These are phyloP conservation scores for Malassezia caprae DNA, from an alignment of 1,284 basidiomycete species.

Conservation along the genomic window DNA sequence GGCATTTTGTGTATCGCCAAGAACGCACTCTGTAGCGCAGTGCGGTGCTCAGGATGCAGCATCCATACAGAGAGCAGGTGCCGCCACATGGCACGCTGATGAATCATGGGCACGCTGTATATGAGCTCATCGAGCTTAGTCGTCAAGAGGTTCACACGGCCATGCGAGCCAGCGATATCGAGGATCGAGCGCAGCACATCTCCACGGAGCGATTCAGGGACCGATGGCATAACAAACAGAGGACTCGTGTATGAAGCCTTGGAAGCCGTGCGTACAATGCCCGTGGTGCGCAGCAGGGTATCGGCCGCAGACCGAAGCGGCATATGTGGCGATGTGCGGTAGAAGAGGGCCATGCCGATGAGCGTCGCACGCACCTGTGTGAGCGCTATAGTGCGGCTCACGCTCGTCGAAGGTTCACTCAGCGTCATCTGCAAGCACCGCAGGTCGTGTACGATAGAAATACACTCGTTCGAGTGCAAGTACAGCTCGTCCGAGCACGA, in stretches of 20 bases:
- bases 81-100: not conserved
- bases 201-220: not conserved
- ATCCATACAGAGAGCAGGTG: not conserved
- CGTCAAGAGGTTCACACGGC: not conserved
- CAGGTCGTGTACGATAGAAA: not conserved
- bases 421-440: not conserved
- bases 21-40: not conserved
- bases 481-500: not conserved
- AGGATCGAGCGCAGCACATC: not conserved
- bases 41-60: conserved; percentile 3
- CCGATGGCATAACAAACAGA: not conserved
- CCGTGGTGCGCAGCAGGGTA: conserved; percentile 1
- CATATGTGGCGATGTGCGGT: not conserved
- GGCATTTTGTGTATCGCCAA: not conserved
- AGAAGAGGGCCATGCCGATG: conserved; percentile 4
- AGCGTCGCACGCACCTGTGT: not conserved
- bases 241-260: not conserved
- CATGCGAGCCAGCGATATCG: not conserved
- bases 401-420: not conserved
- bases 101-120: not conserved
- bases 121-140: not conserved
- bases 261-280: not conserved
- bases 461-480: not conserved
- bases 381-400: not conserved
- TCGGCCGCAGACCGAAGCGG: not conserved